phyloP scores from a whole-genome alignment of 2,329 filamentous ascomycete genomes.

The Aspergillus glaucus region DNA sequence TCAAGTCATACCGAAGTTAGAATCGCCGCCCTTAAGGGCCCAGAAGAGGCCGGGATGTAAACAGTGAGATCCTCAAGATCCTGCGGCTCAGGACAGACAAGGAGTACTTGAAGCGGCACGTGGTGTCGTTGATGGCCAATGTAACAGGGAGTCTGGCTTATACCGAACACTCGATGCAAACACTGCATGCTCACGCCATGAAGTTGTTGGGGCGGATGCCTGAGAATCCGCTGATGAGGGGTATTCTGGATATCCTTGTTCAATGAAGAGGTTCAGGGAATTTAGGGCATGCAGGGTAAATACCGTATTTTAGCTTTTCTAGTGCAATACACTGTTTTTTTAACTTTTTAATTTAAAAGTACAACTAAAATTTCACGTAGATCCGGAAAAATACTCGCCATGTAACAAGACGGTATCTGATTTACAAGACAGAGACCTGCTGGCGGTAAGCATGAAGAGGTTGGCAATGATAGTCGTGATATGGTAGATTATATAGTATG shows the following conservation, averaged over 20 bases:
- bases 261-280: not conserved
- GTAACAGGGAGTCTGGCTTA: constrained; percentile 80
- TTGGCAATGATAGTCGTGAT: not conserved
- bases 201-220: not conserved
- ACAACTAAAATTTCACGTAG: not conserved
- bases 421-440: not conserved
- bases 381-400: not conserved
- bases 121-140: constrained; percentile 75
- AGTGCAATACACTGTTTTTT: not conserved
- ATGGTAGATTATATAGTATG: not conserved
- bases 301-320: not conserved
- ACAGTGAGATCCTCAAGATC: constrained; percentile 74
- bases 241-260: not conserved
- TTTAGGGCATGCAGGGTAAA: not conserved
- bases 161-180: constrained; percentile 2
- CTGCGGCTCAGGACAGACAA: constrained; percentile 78
- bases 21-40: constrained; percentile 27
- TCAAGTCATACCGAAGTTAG: constrained; percentile 25
- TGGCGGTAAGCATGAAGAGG: not conserved
- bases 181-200: not conserved
- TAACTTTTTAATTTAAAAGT: not conserved
- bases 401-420: not conserved
- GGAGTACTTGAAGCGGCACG: constrained; percentile 78
- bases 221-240: not conserved
- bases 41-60: constrained; percentile 35